Percentiles rank a stretch among this genome's conserved stretches.
Conservation (phyloP, 306 rosid species). For the Lathyrus tuberosus region DNA sequence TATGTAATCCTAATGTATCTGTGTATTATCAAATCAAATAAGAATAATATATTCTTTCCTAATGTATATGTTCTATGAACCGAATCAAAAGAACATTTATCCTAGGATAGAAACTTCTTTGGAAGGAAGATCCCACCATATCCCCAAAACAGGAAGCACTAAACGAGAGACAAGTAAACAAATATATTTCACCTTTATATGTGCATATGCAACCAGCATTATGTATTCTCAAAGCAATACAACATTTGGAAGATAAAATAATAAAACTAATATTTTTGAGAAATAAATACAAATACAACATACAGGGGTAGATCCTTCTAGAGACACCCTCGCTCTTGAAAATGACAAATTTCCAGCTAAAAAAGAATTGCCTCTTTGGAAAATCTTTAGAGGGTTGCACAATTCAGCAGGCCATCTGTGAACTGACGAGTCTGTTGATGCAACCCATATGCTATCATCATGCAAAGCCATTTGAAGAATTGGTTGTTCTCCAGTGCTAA, state of each 20-base stretch:
- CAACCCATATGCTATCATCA: conserved; percentile 86
- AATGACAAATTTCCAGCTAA: conserved; percentile 95
- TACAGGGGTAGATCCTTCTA: conserved; percentile 92
- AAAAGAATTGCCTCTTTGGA: conserved; percentile 81
- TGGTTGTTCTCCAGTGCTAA: conserved; percentile 92
- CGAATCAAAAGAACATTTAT: conserved; percentile 20
- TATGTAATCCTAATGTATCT: background rate
- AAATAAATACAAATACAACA: conserved; percentile 41
- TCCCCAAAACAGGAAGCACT: conserved; percentile 6
- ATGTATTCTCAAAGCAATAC: conserved; percentile 33
- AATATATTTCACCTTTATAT: conserved; percentile 29
- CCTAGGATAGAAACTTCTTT: conserved; percentile 30
- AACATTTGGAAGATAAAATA: conserved; percentile 23
- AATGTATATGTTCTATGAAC: background rate
- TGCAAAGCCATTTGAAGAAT: conserved; percentile 79
- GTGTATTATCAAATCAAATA: conserved; percentile 3
- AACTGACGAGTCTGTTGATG: conserved; percentile 89
- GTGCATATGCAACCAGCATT: conserved; percentile 25
- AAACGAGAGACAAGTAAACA: conserved; percentile 16
- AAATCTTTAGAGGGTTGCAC: conserved; percentile 75
- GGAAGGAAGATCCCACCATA: conserved; percentile 26
- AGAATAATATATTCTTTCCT: background rate
- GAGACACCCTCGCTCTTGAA: conserved; percentile 92
- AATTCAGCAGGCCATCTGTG: conserved; percentile 93
- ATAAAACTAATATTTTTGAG: conserved; percentile 7